phyloP scores from a whole-genome alignment of 306 rosid genomes.

The Oxytropis ochrocephala region DNA sequence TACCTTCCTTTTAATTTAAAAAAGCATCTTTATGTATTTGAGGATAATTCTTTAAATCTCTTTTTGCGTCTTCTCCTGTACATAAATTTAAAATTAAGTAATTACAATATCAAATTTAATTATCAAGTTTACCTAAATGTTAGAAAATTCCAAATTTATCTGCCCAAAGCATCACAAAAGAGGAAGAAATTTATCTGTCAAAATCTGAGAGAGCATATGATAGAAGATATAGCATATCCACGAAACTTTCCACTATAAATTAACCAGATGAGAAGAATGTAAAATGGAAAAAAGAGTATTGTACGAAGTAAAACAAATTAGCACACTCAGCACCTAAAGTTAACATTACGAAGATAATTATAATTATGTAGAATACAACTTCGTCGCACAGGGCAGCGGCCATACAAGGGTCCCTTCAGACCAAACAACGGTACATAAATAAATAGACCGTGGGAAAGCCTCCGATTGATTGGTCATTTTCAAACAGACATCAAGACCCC shows the following conservation, averaged over 20 bases:
- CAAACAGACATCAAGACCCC: conserved; percentile 54
- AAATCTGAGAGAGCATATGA: not conserved
- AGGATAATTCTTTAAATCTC: too few species aligned
- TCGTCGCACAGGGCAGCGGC: conserved; percentile 67
- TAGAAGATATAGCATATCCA: not conserved
- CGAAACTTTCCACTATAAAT: conserved; percentile 31
- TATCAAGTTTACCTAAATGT: not conserved
- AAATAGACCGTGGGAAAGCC: conserved; percentile 47
- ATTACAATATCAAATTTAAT: not conserved
- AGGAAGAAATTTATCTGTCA: too few species aligned
- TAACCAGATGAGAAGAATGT: conserved; percentile 16
- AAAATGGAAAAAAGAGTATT: not conserved
- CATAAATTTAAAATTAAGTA: too few species aligned
- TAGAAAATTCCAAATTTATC: too few species aligned
- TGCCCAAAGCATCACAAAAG: too few species aligned
- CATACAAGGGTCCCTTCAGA: conserved; percentile 63
- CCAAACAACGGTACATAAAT: conserved; percentile 54
- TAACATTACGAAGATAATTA: conserved; percentile 51
- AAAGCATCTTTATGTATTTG: too few species aligned
- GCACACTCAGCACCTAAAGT: conserved; percentile 76
- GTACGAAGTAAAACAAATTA: conserved; percentile 55
- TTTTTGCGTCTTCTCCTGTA: too few species aligned
- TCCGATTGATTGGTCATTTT: conserved; percentile 56
- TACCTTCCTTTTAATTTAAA: too few species aligned
- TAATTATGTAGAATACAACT: conserved; percentile 70